phyloP scores from a whole-genome alignment of 2,329 filamentous ascomycete genomes.

The Cryphonectria naterciae region DNA sequence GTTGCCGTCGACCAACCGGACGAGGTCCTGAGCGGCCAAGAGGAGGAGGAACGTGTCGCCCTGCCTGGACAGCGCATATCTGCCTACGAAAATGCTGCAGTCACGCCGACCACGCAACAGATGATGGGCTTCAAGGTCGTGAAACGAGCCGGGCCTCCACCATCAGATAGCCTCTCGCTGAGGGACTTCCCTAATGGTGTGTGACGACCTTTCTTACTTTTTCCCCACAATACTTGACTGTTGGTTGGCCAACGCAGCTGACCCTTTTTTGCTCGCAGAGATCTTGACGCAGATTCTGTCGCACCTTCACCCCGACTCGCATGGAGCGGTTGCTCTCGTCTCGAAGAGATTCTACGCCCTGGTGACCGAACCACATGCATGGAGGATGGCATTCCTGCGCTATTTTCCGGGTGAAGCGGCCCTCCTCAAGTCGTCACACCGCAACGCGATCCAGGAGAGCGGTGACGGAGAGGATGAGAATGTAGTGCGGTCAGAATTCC shows the following conservation, averaged over 20 bases:
- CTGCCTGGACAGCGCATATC: constrained; percentile 58
- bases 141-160: constrained; percentile 47
- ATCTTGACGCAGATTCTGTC: constrained; percentile 90
- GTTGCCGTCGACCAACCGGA: constrained; percentile 51
- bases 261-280: constrained; percentile 59
- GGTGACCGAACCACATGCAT: constrained; percentile 89
- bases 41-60: constrained; percentile 35
- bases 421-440: constrained; percentile 45
- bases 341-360: constrained; percentile 85
- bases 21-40: constrained; percentile 52
- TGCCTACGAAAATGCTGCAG: constrained; percentile 66
- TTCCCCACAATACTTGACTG: constrained; percentile 2
- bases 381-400: constrained; percentile 89
- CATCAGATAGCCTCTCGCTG: constrained; percentile 48
- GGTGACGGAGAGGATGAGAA: constrained; percentile 55
- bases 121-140: constrained; percentile 60
- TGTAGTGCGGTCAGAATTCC: constrained; percentile 69
- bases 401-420: constrained; percentile 81
- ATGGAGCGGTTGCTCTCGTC: constrained; percentile 81
- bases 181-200: constrained; percentile 80
- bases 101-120: constrained; percentile 52
- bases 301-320: constrained; percentile 82
- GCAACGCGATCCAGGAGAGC: constrained; percentile 42
- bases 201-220: constrained; percentile 32
- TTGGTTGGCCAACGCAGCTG: constrained; percentile 25